These are phyloP conservation scores for Saccharum officinarum DNA, from an alignment of 176 grass and related monocot genomes.

Conservation along the genomic window DNA sequence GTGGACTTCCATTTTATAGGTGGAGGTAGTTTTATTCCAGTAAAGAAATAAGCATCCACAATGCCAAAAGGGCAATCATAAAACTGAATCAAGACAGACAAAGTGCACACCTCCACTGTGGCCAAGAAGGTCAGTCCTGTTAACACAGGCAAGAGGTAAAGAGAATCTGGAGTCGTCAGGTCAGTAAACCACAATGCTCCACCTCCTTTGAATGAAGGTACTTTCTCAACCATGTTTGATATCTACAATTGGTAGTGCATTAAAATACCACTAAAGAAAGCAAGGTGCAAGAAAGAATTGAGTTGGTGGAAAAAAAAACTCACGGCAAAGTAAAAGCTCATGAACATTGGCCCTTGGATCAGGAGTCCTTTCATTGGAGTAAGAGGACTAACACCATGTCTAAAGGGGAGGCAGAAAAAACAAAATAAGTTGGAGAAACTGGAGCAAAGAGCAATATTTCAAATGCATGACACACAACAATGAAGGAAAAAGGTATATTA, in stretches of 20 bases:
- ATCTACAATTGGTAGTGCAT: conserved; percentile 52
- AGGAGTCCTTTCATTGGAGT: conserved; percentile 79
- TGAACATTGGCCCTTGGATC: conserved; percentile 81
- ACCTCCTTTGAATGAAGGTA: conserved; percentile 90
- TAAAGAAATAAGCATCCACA: conserved; percentile 18
- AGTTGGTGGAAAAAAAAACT: conserved; percentile 34
- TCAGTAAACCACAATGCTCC: conserved; percentile 94
- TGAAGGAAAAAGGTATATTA: not conserved
- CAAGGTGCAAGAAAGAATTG: conserved; percentile 22
- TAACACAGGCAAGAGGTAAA: conserved; percentile 75
- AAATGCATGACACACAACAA: conserved; percentile 29
- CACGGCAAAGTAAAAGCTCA: conserved; percentile 96
- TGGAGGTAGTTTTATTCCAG: not conserved
- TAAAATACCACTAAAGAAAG: not conserved
- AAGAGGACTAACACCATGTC: conserved; percentile 83
- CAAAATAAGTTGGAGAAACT: conserved; percentile 33
- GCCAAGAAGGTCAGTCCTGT: conserved; percentile 63
- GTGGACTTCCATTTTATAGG: not conserved
- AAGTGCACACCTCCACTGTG: conserved; percentile 79
- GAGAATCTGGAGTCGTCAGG: conserved; percentile 75
- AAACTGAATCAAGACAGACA: conserved; percentile 10
- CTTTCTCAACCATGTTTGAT: conserved; percentile 90
- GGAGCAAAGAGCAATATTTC: conserved; percentile 6
- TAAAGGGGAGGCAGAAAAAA: conserved; percentile 28
- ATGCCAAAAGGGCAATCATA: not conserved